phyloP scores from a whole-genome alignment of 768 basidiomycete genomes.

The Exidia glandulosa region DNA sequence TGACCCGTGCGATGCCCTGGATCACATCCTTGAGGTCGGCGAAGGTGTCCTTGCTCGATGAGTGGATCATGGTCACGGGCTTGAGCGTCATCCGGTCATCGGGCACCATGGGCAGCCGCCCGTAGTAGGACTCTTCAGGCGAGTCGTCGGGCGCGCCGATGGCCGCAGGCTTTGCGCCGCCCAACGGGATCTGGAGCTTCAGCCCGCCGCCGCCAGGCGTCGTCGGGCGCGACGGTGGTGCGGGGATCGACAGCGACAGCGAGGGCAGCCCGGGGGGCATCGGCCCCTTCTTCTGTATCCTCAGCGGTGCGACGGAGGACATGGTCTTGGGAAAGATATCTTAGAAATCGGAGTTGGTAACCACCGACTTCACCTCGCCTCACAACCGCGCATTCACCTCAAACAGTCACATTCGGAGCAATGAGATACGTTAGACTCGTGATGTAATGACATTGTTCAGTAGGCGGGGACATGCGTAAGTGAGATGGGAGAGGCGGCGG shows the following conservation, averaged over 20 bases:
- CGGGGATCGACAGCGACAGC: not conserved
- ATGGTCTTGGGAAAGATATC: no score
- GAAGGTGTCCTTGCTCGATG: not conserved
- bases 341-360: no score
- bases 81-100: not conserved
- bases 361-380: no score
- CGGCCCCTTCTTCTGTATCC: not conserved
- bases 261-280: not conserved
- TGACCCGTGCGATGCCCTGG: not conserved
- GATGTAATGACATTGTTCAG: no score
- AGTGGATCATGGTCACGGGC: not conserved
- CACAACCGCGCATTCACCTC: no score
- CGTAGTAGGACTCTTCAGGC: not conserved
- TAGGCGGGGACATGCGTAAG: no score
- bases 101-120: not conserved
- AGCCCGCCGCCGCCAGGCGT: not conserved
- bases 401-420: no score
- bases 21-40: not conserved
- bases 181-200: not conserved
- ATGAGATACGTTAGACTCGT: no score
- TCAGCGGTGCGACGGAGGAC: not conserved
- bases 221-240: not conserved
- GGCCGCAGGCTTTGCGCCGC: not conserved
- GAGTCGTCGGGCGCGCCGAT: not conserved
- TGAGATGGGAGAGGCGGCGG: no score